A percentile compares a stretch with the other conserved stretches of the same genome.
phyloP scores from a whole-genome alignment of 805 yeast genomes.

The Cyberlindnera japonica region DNA sequence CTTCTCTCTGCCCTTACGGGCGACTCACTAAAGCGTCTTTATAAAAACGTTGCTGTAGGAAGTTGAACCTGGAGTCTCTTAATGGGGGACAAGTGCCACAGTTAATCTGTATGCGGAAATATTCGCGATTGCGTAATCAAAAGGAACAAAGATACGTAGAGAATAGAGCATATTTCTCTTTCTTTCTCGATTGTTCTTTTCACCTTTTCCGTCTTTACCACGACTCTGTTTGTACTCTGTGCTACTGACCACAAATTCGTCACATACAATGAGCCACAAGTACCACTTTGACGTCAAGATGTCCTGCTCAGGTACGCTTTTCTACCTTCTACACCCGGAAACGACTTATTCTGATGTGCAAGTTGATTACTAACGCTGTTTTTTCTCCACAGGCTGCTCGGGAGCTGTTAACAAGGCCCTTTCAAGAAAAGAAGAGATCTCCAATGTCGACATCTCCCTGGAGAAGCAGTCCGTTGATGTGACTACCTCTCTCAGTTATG shows the following conservation, averaged over 20 bases:
- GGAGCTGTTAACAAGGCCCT: conserved; percentile 80
- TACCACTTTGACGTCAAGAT: conserved; percentile 80
- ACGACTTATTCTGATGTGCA: neutral
- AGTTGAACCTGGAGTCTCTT: no score
- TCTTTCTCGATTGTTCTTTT: neutral
- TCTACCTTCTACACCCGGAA: neutral
- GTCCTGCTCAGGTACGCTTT: conserved; percentile 63
- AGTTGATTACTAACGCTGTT: conserved; percentile 3
- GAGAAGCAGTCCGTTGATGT: conserved; percentile 83
- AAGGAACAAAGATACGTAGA: no score
- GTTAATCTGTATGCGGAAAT: no score
- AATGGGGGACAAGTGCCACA: no score
- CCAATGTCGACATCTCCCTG: conserved; percentile 67
- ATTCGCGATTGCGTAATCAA: neutral
- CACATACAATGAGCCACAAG: conserved; percentile 39
- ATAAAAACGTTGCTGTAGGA: no score
- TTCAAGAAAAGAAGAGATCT: conserved; percentile 67
- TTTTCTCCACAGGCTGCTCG: conserved; percentile 57
- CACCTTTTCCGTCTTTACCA: neutral
- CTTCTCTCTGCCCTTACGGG: no score
- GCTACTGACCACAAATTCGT: neutral
- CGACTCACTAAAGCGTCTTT: no score
- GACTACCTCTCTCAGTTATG: conserved; percentile 60
- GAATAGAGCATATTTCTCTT: neutral
- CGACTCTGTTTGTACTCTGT: neutral